Evolutionary conservation across 441 rosid species (phyloP), one percentile per base, ranked within the genome.

Genomic region (Populus hybrid): DNA sequence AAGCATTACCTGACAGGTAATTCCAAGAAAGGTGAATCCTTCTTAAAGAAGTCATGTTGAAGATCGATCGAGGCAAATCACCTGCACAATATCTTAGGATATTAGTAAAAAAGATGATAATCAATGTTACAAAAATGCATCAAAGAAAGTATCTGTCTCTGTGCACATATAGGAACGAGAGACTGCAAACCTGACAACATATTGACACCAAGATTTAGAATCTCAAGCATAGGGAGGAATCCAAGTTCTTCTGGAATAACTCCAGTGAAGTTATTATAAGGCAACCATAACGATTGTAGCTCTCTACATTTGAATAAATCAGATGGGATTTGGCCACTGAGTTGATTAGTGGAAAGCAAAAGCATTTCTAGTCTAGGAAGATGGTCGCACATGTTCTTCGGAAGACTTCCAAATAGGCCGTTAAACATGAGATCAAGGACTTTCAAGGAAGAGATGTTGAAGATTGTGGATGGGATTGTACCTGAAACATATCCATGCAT

Each of bases 291-390:
- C 5, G 2, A 2, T 8, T 23, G 18, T 3, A 80, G 71, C 30
- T 61, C 18, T 14, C 28, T 77, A 16, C 72, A 74, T 26, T 72
- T 35, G 16, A 1, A 38, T 20, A 81, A 26, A 40, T 50, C 57
- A 4, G 75, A 24, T 3, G 80, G 79, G 65, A 81, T 70, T n/a
- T 21, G 23, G 3, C 82, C 82, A 5, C 26, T 57, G 11, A 77
- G 34, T 8, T 61, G 20, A 38, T 81, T 81, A 0, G 14, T 2
- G 23, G 59, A 46, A 9, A 76, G 32, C 8, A 10, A 28, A 21
- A 80, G 70, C 14, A 3, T 1, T 46, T 12, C n/a, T 21, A 81
- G 12, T 5, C 6, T 24, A 18, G 66, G 73, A 67, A 57, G 59
- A 35, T 36, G 59, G 20, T 54, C 32, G 30, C 76, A 72, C 1